Conservation (phyloP, 2,329 filamentous ascomycete genomes). For the Penicillium concentricum region DNA sequence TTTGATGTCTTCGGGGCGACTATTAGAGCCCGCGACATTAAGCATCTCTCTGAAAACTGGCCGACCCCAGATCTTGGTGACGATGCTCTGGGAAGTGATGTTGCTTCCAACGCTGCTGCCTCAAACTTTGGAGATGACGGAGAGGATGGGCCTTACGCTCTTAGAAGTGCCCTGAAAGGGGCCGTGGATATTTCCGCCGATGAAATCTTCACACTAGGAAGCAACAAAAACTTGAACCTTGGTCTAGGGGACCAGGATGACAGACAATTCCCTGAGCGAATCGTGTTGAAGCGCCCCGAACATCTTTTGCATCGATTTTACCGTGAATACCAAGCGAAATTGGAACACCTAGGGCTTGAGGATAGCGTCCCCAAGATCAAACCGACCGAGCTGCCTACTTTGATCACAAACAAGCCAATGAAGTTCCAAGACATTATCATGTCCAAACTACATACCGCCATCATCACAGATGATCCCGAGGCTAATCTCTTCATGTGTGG, state of each 20-base stretch:
- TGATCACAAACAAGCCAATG: conserved; percentile 70
- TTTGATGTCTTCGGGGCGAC: conserved; percentile 91
- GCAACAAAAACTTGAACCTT: conserved; percentile 90
- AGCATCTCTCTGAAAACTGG: conserved; percentile 37
- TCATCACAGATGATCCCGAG: conserved; percentile 81
- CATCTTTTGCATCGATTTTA: conserved; percentile 74
- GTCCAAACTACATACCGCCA: conserved; percentile 87
- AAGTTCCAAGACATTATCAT: conserved; percentile 78
- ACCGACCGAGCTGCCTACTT: conserved; percentile 63
- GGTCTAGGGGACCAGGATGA: conserved; percentile 96
- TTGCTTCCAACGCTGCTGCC: conserved; percentile 25
- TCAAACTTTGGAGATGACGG: conserved; percentile 50
- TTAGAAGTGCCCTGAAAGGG: conserved; percentile 28
- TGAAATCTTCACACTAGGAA: conserved; percentile 91
- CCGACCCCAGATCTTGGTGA: conserved; percentile 32
- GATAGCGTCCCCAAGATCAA: conserved; percentile 32
- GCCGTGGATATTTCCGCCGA: conserved; percentile 61
- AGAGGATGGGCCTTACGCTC: conserved; percentile 42
- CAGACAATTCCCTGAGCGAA: conserved; percentile 85
- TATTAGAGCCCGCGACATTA: conserved; percentile 72
- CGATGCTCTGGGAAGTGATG: conserved; percentile 46
- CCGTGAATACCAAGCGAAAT: conserved; percentile 58
- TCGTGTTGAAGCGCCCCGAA: conserved; percentile 72
- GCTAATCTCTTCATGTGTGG: conserved; percentile 93
- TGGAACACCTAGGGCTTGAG: conserved; percentile 29